Evolutionary conservation across 345 rosid species (phyloP), one percentile per base, ranked within the genome.

Genomic region (Geranium rotundifolium): DNA sequence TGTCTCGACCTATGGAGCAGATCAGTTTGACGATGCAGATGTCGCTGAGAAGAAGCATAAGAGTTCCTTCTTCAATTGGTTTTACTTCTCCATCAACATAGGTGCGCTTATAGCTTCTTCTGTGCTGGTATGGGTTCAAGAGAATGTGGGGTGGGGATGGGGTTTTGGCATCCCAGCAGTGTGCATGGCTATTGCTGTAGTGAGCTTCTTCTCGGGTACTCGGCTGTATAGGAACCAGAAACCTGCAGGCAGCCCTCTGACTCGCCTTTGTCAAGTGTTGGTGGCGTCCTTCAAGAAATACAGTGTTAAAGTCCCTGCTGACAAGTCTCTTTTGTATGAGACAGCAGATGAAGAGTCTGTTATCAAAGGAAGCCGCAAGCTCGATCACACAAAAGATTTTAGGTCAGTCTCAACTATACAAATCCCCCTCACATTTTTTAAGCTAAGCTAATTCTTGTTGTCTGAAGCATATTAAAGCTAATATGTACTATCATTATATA

Each of bases 301-400:
- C 57, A 63, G 69, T 49, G 57, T 65, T 29, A 6, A 67, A 77
- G 73, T 77, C 16, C 81, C 79, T 13, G 63, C 62, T 15, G 79
- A 80, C 70, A 72, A 63, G 60, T 58, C 77, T 56, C 74, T 67
- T 17, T 37, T 80, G 56, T 66, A 71, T 31, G 84, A 80, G 68
- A 70, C 74, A 16, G 65, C 66, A 29, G 81, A 80, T 14, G 71
- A 63, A 1, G 63, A 73, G 30, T 76, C 79, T 16, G 52, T 67
- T 19, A 68, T 77, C 65, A 49, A 67, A 72, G 81, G 81, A 59
- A 77, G 81, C 74, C 75, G 84, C 49, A 80, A 77, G 73, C 75
- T 80, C 2, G 77, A 72, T 29, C 84, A 72, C 29, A 77, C 77
- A 37, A 18, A 61, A 29, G 71, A 68, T 46, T 57, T 76, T 5